Percentiles rank a stretch among this genome's conserved stretches.
These are phyloP conservation scores for Phtheirospermum japonicum DNA, from an alignment of 257 asterid species.

Conservation along the genomic window DNA sequence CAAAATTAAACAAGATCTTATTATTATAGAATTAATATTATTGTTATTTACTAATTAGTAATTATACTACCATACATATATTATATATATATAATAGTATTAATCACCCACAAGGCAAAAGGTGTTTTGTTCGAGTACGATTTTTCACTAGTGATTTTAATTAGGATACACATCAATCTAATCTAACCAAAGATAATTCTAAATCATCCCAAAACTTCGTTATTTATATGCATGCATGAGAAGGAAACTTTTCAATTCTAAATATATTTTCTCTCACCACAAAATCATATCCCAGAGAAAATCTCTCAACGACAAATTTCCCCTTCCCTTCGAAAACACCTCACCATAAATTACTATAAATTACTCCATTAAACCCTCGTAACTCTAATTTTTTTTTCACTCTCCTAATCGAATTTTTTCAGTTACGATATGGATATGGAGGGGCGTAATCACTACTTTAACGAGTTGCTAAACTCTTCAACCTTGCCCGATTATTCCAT, in stretches of 20 bases:
- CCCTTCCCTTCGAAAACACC: neutral
- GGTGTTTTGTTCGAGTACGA: too few species aligned
- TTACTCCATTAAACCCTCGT: neutral
- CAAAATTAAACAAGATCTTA: neutral
- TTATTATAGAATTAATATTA: too few species aligned
- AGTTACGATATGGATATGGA: constrained; percentile 23
- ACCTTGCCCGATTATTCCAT: neutral
- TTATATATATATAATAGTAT: too few species aligned
- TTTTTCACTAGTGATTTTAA: too few species aligned
- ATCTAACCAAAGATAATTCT: too few species aligned
- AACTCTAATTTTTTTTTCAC: too few species aligned
- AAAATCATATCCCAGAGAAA: neutral
- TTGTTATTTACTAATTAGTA: too few species aligned
- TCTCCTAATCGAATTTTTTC: neutral
- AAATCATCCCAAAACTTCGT: too few species aligned
- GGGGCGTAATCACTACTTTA: neutral
- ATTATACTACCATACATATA: too few species aligned
- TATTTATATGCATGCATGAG: constrained; percentile 17
- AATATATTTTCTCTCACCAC: neutral
- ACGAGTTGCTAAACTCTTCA: neutral
- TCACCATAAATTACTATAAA: neutral
- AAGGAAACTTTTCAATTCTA: too few species aligned
- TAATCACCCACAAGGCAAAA: too few species aligned
- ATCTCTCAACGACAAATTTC: neutral
- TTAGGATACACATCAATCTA: too few species aligned